phyloP scores from a whole-genome alignment of 768 basidiomycete genomes.

The Hygrocybe punicea region DNA sequence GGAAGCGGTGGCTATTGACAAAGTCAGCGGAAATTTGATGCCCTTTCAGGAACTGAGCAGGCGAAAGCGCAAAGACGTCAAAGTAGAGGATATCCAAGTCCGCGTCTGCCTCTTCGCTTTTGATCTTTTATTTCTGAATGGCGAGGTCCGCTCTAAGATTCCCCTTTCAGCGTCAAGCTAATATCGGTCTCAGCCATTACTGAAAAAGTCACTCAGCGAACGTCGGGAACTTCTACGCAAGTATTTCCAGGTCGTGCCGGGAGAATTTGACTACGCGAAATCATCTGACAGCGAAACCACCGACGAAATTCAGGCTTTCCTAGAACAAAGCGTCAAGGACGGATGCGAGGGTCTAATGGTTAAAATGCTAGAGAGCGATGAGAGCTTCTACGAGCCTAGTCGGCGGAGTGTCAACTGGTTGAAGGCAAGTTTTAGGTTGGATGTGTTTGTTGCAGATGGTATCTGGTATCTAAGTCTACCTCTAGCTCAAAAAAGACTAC shows the following conservation, averaged over 20 bases:
- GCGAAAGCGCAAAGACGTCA: constrained; percentile 96
- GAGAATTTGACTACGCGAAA: constrained; percentile 92
- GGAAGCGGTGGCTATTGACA: constrained; percentile 95
- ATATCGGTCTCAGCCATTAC: constrained; percentile 57
- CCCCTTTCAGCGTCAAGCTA: neutral
- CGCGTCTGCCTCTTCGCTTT: constrained; percentile 96
- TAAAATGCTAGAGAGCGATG: constrained; percentile 92
- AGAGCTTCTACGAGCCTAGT: constrained; percentile 93
- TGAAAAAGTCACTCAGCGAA: constrained; percentile 70
- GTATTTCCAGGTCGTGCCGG: constrained; percentile 77
- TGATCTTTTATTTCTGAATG: constrained; percentile 93
- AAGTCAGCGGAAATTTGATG: constrained; percentile 77
- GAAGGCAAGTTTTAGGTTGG: constrained; percentile 56
- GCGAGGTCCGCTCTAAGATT: constrained; percentile 60
- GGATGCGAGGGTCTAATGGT: constrained; percentile 99
- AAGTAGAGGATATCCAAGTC: constrained; percentile 95
- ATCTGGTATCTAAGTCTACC: constrained; percentile 8
- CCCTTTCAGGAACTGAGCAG: constrained; percentile 97
- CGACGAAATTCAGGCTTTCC: constrained; percentile 91
- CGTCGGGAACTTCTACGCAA: constrained; percentile 73
- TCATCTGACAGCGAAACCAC: constrained; percentile 84
- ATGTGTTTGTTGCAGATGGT: neutral
- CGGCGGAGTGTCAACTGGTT: constrained; percentile 96
- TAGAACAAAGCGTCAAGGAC: constrained; percentile 96
- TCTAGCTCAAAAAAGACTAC: constrained; percentile 96